These are phyloP conservation scores for Annulohypoxylon moriforme DNA, from an alignment of 495 filamentous ascomycete genomes.

Conservation along the genomic window DNA sequence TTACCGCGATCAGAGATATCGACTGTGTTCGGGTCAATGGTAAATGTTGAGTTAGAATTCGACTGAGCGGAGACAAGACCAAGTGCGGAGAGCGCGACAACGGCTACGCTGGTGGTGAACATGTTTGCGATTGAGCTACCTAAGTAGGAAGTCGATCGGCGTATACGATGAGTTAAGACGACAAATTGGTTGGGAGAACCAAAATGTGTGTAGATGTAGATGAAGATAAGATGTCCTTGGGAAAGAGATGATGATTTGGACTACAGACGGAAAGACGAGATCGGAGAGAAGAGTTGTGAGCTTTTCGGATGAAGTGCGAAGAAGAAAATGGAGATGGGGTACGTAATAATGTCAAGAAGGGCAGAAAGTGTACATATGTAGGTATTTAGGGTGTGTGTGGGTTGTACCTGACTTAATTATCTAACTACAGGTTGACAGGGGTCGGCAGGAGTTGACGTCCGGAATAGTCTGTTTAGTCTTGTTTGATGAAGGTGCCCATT, in stretches of 20 bases:
- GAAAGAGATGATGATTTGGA: constrained; percentile 13
- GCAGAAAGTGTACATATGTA: neutral
- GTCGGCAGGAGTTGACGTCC: constrained; percentile 16
- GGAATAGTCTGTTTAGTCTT: constrained; percentile 31
- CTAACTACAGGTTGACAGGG: constrained; percentile 3
- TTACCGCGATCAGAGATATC: constrained; percentile 39
- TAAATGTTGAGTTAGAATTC: constrained; percentile 49
- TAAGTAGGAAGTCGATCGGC: constrained; percentile 15
- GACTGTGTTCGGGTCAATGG: constrained; percentile 47
- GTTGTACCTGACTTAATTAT: constrained; percentile 37
- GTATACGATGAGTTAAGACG: constrained; percentile 5
- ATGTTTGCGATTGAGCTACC: constrained; percentile 36
- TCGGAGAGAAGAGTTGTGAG: constrained; percentile 21
- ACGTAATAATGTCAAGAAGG: constrained; percentile 33
- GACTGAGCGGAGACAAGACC: constrained; percentile 50
- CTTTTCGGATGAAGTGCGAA: constrained; percentile 21
- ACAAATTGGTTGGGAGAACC: constrained; percentile 21
- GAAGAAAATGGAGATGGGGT: constrained; percentile 29
- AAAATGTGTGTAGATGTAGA: neutral
- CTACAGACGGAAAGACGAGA: constrained; percentile 25
- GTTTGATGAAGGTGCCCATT: constrained; percentile 26
- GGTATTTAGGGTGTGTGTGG: neutral
- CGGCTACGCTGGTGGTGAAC: constrained; percentile 45
- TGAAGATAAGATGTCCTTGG: constrained; percentile 25
- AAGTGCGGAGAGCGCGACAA: constrained; percentile 49